phyloP scores from a whole-genome alignment of 1,284 basidiomycete species.

The Pterula multifida region DNA sequence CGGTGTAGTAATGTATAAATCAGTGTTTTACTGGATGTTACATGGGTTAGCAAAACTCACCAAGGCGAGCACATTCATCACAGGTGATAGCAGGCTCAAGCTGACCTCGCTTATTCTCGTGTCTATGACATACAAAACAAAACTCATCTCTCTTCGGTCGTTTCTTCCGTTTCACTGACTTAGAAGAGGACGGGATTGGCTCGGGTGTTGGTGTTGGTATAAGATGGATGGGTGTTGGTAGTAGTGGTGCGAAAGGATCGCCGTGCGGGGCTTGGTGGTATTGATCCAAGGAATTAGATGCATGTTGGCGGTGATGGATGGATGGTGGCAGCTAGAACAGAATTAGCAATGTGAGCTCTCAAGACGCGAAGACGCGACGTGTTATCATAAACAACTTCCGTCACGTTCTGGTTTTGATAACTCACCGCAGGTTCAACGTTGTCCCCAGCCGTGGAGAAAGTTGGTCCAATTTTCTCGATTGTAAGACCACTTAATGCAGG shows the following conservation, averaged over 20 bases:
- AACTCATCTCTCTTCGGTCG: not conserved
- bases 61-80: not conserved
- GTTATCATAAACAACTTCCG: not conserved
- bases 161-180: constrained; percentile 11
- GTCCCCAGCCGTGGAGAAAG: not conserved
- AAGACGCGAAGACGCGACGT: not conserved
- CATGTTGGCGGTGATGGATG: constrained; percentile 16
- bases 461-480: not conserved
- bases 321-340: constrained; percentile 11
- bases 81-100: not conserved
- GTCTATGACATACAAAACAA: not conserved
- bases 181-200: constrained; percentile 17
- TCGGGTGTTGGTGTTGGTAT: constrained; percentile 19
- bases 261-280: constrained; percentile 67
- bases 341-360: constrained; percentile 8
- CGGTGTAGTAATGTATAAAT: no score
- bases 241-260: constrained; percentile 65
- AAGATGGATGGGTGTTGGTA: constrained; percentile 37
- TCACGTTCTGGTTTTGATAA: constrained; percentile 3
- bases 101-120: not conserved
- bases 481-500: constrained; percentile 2
- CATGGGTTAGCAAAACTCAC: not conserved
- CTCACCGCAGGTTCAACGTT: not conserved
- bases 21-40: not conserved
- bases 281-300: constrained; percentile 24